Evolutionary conservation across 306 rosid species (phyloP).

Genomic region (Quillaja saponaria): DNA sequence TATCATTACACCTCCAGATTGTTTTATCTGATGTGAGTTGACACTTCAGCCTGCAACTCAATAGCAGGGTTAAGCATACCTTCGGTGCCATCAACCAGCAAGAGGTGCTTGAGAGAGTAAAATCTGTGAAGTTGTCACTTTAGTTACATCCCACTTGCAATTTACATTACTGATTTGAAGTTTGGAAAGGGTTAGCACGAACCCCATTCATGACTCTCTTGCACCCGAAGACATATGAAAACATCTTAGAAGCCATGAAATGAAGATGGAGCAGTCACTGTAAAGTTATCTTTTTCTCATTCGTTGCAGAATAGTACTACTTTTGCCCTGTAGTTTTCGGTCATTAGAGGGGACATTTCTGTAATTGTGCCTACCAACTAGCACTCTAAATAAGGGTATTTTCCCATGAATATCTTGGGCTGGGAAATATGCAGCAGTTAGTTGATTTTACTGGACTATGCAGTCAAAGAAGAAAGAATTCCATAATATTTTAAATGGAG

Average conservation of each 20-base stretch:
- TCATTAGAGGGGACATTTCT: slow-evolving; percentile 8
- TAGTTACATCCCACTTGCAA: slow-evolving; percentile 27
- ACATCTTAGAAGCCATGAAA: slow-evolving; percentile 24
- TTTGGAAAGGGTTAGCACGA: slow-evolving; percentile 23
- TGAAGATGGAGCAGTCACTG: slow-evolving; percentile 23
- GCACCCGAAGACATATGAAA: slow-evolving; percentile 25
- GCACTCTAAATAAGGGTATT: slow-evolving; percentile 26
- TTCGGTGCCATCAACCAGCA: slow-evolving; percentile 13
- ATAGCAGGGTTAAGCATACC: slow-evolving; percentile 15
- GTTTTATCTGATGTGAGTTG: slow-evolving; percentile 22
- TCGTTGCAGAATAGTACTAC: slow-evolving; percentile 32
- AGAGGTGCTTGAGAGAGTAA: slow-evolving; percentile 26
- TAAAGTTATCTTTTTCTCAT: slow-evolving; percentile 25
- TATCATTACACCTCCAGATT: slow-evolving; percentile 13
- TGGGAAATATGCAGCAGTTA: background rate
- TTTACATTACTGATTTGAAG: slow-evolving; percentile 33
- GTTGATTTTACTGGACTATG: background rate
- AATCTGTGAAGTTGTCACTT: slow-evolving; percentile 18
- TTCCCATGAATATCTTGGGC: slow-evolving; percentile 13
- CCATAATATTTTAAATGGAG: too few species aligned
- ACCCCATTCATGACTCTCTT: slow-evolving; percentile 33
- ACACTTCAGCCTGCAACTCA: slow-evolving; percentile 1
- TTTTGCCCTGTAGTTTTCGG: slow-evolving; percentile 16
- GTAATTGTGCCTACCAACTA: slow-evolving; percentile 7
- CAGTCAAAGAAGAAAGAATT: too few species aligned